These are phyloP conservation scores for Arthrobotrys megalospora DNA, from an alignment of 2,329 filamentous ascomycete genomes.

Conservation along the genomic window DNA sequence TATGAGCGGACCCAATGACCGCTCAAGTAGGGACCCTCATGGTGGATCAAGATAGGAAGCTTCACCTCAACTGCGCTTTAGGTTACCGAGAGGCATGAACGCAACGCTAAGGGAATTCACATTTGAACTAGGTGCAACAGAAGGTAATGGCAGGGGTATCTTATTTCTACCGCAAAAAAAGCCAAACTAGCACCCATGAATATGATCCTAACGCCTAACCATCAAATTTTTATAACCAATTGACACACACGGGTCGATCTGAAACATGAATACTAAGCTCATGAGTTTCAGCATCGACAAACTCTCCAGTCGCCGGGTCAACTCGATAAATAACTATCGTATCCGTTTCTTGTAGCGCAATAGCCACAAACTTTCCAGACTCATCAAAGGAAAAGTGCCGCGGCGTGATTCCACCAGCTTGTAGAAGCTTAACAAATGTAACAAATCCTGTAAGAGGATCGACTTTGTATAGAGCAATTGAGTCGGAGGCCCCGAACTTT, in stretches of 20 bases:
- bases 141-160: constrained; percentile 27
- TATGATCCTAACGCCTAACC: background rate
- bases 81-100: background rate
- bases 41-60: too few species aligned
- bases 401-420: constrained; percentile 77
- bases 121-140: too few species aligned
- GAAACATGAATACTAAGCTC: constrained; percentile 25
- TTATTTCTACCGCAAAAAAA: background rate
- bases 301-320: constrained; percentile 73
- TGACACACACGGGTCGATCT: constrained; percentile 36
- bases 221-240: constrained; percentile 37
- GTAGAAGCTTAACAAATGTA: constrained; percentile 72
- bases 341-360: constrained; percentile 76
- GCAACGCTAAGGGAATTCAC: too few species aligned
- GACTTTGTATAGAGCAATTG: constrained; percentile 76
- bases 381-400: constrained; percentile 79
- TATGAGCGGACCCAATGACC: constrained; percentile 37
- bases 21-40: too few species aligned
- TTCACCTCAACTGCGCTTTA: too few species aligned
- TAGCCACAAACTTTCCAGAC: constrained; percentile 76
- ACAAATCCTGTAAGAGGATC: constrained; percentile 72
- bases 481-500: constrained; percentile 71
- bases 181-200: background rate
- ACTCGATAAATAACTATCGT: constrained; percentile 76
- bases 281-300: constrained; percentile 66